Evolutionary conservation across 305 asterid genomes (phyloP), one percentile per base, ranked within the genome.

Genomic region (Fraxinus sp.): DNA sequence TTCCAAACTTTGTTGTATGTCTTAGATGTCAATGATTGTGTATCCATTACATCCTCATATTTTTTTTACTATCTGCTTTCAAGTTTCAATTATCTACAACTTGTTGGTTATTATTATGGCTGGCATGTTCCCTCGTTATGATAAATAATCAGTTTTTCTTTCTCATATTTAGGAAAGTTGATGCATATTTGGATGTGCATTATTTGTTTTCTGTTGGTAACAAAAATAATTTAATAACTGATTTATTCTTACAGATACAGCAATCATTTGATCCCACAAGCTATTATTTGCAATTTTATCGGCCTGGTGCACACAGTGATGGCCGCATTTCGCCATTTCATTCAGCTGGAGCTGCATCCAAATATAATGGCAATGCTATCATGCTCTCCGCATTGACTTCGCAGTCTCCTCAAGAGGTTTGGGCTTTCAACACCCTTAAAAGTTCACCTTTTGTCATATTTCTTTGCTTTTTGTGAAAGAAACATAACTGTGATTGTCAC

Each of bases 381-480:
- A 70, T 92, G 83, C 83, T 90, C 85, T 84, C 97, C 80, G 88
- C 94, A 74, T 97, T 93, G 85, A 80, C 92, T 82, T 89, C 94
- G 41, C 98, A 91, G 84, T 86, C 93, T 86, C 88, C 93, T 80
- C 98, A 91, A 89, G 99, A 95, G 98, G 99, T 95, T 84, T 87
- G 89, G 37, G 68, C 37, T 62, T 57, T 76, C 84, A 26, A 66
- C 52, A 77, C 83, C 81, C 62, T 66, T 8, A 7, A 64, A 22
- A 39, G 33, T 71, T 68, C 68, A 66, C 66, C 39, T 49, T 78
- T 44, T 52, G n/a, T 49, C 10, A 24, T 4, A 13, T 72, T 77
- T 24, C 33, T 32, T 44, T 32, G 68, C 30, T 81, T 10, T 71
- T 64, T 32, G 74, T 85, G 83, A 75, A 64, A 13, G 73, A 22